Base-by-base conservation (phyloP, 345 rosid species). In the Arabidopsis suecica region DNA sequence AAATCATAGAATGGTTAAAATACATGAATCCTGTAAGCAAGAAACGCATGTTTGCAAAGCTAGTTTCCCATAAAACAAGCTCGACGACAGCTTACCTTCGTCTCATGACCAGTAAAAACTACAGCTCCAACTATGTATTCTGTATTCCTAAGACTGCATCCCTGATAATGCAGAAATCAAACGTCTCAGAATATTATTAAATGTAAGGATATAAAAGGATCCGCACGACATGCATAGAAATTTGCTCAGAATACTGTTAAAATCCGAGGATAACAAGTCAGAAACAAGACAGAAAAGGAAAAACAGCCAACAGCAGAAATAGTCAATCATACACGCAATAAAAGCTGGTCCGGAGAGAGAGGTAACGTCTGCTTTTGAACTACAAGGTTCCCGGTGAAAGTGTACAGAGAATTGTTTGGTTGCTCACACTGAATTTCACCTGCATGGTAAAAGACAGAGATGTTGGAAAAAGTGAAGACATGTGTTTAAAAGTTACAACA, bases 351-450 rank as follows among this genome's bases (percentile, higher is more conserved):
- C 37, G 99, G 99, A 79, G 89, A 81, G 84, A 96, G 90, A 66
- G 99, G 93, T 65, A 93, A 77, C 5, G 93, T 89, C 84, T 96
- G 98, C 73, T 96, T 88, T 78, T 89, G 88, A 65, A 89, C 76
- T 25, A 96, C 68, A 76, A 96, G 97, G 85, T 96, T 96, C 73
- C 99, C 99, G 12, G 96, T 91, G 85, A 91, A 96, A 58, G 98
- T 96, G 86, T 96, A 96, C 80, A 96, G 80, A 16, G 99, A 96
- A 82, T 93, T 96, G 79, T 96, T 96, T 2, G 99, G 99, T 66
- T 96, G 96, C 86, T 96, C 99, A 75, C 98, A 96, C 84, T 96
- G 98, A 81, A 96, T 85, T 88, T 93, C 97, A 82, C 97, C 99
- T 96, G 86, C 80, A 85, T 76, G 65, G 65, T 73, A 73, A 79